Base-by-base conservation (phyloP, 1,284 basidiomycete species). In the Tilletia caries region DNA sequence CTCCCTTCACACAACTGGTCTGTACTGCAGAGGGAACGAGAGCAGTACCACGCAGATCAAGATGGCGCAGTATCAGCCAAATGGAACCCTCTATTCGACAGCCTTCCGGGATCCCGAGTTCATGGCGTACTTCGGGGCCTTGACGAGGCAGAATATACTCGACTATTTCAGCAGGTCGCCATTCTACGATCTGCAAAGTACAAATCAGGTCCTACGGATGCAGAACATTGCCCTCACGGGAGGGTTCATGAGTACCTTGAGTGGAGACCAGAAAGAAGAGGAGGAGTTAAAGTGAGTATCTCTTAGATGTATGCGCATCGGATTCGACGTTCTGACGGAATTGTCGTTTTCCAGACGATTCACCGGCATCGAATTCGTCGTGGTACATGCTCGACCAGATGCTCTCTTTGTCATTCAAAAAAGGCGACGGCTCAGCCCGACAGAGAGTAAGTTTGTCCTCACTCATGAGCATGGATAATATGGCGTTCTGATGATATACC, bases 201-300 rank as follows among this genome's bases (percentile, higher is more conserved):
- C 78, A 65, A 82, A 82, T 50, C 78, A 82, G 71, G 75, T 79
- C 71, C 79, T 82, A 37, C 76, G 80, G 12, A 82, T 82, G 80
- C 80, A 82, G 65, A 80, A 79, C 65, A 74, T 78, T 25, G 77
- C 76, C 60, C 74, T 70, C 23, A 27, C 32, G 33, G 27, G n/a
- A 20, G 65, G n/a, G 10, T 34, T 50, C 54, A 64, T 48, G 58
- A 62, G 58, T 33, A 29, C 52, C 71, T 68, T 10, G 50, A 65
- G 23, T 67, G 70, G 44, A 67, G 65, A 29, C 25, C 70, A 62
- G 10, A 60, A 41, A 1, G 65, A 43, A 13, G 75, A 80, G 66
- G 67, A 75, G 13, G 80, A 80, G 60, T 68, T 81, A 27, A 70
- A 62, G 58, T 62, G 32, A 34, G 58, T 62, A 29, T 8, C 32